A percentile compares a stretch with the other conserved stretches of the same genome.
These are phyloP conservation scores for Inosperma sp. DNA, from an alignment of 768 basidiomycete genomes.

Conservation along the genomic window DNA sequence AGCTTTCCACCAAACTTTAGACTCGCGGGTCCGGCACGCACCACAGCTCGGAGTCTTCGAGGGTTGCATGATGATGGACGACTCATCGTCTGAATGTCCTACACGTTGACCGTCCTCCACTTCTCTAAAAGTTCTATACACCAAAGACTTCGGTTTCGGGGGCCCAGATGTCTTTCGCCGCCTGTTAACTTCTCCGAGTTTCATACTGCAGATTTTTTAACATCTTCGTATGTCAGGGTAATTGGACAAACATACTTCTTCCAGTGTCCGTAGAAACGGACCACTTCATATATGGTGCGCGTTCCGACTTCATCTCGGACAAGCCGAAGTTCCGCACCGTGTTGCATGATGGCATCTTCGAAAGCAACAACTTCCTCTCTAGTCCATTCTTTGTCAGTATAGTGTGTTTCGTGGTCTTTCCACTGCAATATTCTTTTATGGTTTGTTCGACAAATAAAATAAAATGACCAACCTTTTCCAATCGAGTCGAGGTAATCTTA, in stretches of 20 bases:
- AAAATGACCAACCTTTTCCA: constrained; percentile 67
- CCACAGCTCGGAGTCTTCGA: constrained; percentile 65
- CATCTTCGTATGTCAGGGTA: constrained; percentile 3
- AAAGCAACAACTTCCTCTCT: constrained; percentile 67
- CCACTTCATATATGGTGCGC: constrained; percentile 69
- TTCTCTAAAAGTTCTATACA: constrained; percentile 37
- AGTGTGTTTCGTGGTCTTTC: constrained; percentile 63
- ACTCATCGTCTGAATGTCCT: constrained; percentile 66
- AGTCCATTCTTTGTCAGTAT: constrained; percentile 68
- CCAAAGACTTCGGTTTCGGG: constrained; percentile 32
- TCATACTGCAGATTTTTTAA: constrained; percentile 40
- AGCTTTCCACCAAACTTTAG: constrained; percentile 85
- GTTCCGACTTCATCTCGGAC: constrained; percentile 71
- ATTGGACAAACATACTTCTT: constrained; percentile 54
- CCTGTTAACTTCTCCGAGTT: constrained; percentile 65
- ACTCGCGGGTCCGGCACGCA: constrained; percentile 79
- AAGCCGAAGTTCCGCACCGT: constrained; percentile 76
- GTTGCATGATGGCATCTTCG: constrained; percentile 66
- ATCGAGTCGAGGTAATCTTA: constrained; percentile 37
- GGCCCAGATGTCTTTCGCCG: constrained; percentile 42
- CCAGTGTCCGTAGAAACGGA: constrained; percentile 83
- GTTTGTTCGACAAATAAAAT: no score
- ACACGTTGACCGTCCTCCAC: constrained; percentile 43
- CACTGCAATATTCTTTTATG: constrained; percentile 51
- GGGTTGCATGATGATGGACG: constrained; percentile 60